Percentiles rank a stretch among this genome's conserved stretches.
These are phyloP conservation scores for Thecaphora thlaspeos DNA, from an alignment of 1,284 basidiomycete species.

Conservation along the genomic window DNA sequence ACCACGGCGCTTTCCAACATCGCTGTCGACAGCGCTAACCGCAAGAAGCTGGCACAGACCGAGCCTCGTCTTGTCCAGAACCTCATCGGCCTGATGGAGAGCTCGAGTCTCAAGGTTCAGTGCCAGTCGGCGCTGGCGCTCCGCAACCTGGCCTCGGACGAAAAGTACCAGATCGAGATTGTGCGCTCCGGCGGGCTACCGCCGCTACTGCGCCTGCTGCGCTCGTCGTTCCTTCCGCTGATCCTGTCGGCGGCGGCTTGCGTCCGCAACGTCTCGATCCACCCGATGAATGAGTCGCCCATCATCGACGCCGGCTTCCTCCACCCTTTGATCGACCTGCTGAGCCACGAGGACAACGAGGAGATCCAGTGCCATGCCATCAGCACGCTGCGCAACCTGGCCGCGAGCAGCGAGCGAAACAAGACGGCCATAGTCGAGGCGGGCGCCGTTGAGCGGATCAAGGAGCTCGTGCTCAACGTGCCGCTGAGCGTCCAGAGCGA, in stretches of 20 bases:
- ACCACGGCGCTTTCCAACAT: constrained; percentile 98
- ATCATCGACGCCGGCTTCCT: constrained; percentile 99
- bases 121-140: constrained; percentile 96
- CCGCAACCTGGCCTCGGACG: constrained; percentile 94
- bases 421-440: constrained; percentile 98
- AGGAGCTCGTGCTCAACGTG: constrained; percentile 90
- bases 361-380: constrained; percentile 99
- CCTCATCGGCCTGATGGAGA: constrained; percentile 95
- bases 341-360: constrained; percentile 98
- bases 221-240: constrained; percentile 96
- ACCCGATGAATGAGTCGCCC: constrained; percentile 96
- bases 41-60: constrained; percentile 90
- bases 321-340: constrained; percentile 88
- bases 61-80: constrained; percentile 95
- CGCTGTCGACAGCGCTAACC: constrained; percentile 68
- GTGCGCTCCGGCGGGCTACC: constrained; percentile 92
- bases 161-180: constrained; percentile 99
- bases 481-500: constrained; percentile 97
- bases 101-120: constrained; percentile 94
- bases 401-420: constrained; percentile 96
- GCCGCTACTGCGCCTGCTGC: constrained; percentile 86
- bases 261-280: constrained; percentile 98
- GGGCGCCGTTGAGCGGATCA: constrained; percentile 96
- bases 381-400: constrained; percentile 92
- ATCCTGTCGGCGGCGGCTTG: constrained; percentile 98